Base-by-base conservation (phyloP, 139 green algal genomes). In the Tetraselmis chui region DNA sequence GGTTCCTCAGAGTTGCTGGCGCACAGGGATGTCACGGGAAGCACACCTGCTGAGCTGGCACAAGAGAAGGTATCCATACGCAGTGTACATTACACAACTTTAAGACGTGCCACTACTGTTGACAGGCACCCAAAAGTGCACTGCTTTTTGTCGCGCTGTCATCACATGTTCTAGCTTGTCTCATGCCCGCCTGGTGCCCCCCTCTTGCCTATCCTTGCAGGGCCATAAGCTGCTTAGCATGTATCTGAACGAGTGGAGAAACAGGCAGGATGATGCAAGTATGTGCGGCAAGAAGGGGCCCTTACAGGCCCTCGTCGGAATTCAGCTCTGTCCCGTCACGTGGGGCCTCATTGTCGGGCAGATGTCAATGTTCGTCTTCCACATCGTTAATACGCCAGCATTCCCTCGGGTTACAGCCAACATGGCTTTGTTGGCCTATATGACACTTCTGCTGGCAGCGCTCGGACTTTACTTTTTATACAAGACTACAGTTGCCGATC, bases 41-140 rank as follows among this genome's bases (percentile, higher is more conserved):
- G 74, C 81, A 98, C 93, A 0, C 95, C 96, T 1, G 88, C 89
- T 2, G 90, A 98, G 89, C 89, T 99, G 2, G 96, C 96, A 1
- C 85, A 92, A 0, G 92, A 98, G 30, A 98, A 98, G 86, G 95
- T 95, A n/a, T n/a, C n/a, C n/a, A n/a, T n/a, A n/a, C n/a, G n/a
- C n/a, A n/a, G n/a, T n/a, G n/a, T n/a, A n/a, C n/a, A n/a, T n/a
- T n/a, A n/a, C n/a, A n/a, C n/a, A n/a, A n/a, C n/a, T n/a, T n/a
- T n/a, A n/a, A n/a, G n/a, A n/a, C n/a, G n/a, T n/a, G n/a, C n/a
- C n/a, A n/a, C n/a, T n/a, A n/a, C n/a, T n/a, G n/a, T n/a, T n/a
- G n/a, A n/a, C n/a, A n/a, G n/a, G n/a, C n/a, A n/a, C n/a, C n/a
- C n/a, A n/a, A n/a, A n/a, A n/a, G n/a, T n/a, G n/a, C n/a, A n/a